Conservation (phyloP, 257 asterid species). For the Craterostigma plantagineum region DNA sequence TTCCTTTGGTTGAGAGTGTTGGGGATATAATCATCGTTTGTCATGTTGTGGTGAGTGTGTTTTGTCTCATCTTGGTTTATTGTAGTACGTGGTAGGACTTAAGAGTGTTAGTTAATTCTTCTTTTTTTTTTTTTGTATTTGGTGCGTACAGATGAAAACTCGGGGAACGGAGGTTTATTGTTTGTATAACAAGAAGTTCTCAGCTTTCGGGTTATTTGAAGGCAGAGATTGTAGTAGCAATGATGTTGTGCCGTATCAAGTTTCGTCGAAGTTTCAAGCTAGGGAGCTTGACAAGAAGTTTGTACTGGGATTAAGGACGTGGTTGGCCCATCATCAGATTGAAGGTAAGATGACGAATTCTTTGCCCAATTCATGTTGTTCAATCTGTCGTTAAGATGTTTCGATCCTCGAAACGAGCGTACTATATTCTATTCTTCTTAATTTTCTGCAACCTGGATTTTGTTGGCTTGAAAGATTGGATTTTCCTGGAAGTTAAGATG, state of each 20-base stretch:
- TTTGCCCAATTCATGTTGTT: not conserved
- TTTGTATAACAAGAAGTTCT: constrained; percentile 40
- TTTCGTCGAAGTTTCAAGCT: constrained; percentile 29
- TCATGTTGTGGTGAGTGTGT: constrained; percentile 37
- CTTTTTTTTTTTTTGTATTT: not conserved
- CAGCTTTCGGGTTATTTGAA: constrained; percentile 58
- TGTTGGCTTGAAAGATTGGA: no score
- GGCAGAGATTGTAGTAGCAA: constrained; percentile 20
- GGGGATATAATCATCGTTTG: constrained; percentile 53
- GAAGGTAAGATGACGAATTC: constrained; percentile 14
- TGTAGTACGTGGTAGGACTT: not conserved
- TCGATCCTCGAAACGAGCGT: not conserved
- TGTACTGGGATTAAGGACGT: constrained; percentile 25
- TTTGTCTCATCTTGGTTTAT: not conserved
- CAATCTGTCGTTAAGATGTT: no score
- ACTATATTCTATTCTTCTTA: not conserved
- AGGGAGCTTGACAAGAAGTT: constrained; percentile 33
- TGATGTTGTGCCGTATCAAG: constrained; percentile 40
- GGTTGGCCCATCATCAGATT: constrained; percentile 23
- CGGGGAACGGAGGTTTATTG: constrained; percentile 38
- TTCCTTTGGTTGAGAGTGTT: constrained; percentile 34
- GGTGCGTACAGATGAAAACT: constrained; percentile 31
- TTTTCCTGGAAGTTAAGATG: no score
- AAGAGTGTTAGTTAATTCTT: no score
- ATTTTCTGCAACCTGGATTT: no score